Evolutionary conservation across 352 stramenopile species (phyloP).

Genomic region (Blastocystis sp.): DNA sequence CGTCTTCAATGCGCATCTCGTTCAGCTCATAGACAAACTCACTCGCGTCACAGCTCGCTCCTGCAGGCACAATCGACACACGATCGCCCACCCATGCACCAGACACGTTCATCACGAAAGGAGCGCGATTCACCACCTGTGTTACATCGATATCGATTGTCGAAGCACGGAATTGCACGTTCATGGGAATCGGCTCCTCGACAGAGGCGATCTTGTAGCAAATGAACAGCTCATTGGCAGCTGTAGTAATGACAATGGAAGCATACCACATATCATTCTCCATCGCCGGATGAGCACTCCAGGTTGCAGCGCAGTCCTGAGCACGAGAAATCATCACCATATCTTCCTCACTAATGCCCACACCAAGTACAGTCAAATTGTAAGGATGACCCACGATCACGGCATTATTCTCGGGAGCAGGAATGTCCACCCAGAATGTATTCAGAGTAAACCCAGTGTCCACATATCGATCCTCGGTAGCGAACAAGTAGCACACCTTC

Average conservation of each 20-base stretch:
- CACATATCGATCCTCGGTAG: neutral
- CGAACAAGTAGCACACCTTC: constrained; percentile 56
- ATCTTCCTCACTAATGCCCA: neutral
- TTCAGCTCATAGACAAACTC: neutral
- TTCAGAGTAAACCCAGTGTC: neutral
- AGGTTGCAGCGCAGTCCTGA: neutral
- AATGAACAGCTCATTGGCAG: neutral
- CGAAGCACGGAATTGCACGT: neutral
- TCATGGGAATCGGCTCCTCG: neutral
- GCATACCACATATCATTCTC: neutral
- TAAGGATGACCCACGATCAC: neutral
- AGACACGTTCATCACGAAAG: neutral
- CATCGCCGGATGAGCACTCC: neutral
- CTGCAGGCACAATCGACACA: constrained; percentile 1
- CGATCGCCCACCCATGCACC: neutral
- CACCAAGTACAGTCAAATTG: neutral
- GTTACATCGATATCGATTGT: neutral
- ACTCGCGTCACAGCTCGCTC: neutral
- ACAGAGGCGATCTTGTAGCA: constrained; percentile 35
- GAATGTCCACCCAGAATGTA: neutral
- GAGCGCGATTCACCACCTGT: constrained; percentile 1
- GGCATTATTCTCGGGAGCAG: neutral
- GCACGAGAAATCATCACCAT: neutral
- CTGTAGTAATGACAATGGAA: neutral
- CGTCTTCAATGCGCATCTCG: neutral